These are phyloP conservation scores for Leishmania tarentolae DNA, from an alignment of 208 protist species.

Conservation along the genomic window DNA sequence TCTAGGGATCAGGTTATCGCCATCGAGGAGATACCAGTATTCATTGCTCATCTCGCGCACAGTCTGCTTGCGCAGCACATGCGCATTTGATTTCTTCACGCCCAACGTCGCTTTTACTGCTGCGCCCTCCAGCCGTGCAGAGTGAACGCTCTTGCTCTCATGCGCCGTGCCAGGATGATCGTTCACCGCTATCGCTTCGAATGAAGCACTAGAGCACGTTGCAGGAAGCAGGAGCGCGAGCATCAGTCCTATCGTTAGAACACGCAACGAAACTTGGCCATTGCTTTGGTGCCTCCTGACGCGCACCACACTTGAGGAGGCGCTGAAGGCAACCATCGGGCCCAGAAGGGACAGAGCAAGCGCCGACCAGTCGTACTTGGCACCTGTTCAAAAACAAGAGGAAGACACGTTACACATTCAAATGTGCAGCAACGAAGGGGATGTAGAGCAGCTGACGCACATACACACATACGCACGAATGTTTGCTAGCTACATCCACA, in stretches of 20 bases:
- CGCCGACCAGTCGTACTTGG: too few relatives aligned
- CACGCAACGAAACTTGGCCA: neutral
- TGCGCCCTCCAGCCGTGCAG: neutral
- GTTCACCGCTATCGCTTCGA: neutral
- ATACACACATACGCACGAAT: neutral
- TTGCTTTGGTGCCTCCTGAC: neutral
- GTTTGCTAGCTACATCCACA: neutral
- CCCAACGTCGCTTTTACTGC: neutral
- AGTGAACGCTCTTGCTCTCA: neutral
- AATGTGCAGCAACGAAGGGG: neutral
- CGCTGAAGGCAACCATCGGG: neutral
- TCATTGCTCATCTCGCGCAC: constrained; percentile 12
- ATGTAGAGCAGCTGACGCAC: neutral
- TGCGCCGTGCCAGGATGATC: neutral
- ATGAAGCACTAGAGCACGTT: neutral
- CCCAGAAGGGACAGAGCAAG: neutral
- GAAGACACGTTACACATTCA: neutral
- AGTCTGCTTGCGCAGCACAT: neutral
- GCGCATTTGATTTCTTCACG: neutral
- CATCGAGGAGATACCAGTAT: constrained; percentile 24
- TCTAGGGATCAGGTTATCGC: constrained; percentile 23
- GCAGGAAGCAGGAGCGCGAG: neutral
- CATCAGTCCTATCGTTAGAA: neutral
- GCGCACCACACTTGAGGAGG: neutral
- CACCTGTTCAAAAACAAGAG: neutral